These are phyloP conservation scores for Lactarius pseudohatsudake DNA, from an alignment of 768 basidiomycete genomes.

Conservation along the genomic window DNA sequence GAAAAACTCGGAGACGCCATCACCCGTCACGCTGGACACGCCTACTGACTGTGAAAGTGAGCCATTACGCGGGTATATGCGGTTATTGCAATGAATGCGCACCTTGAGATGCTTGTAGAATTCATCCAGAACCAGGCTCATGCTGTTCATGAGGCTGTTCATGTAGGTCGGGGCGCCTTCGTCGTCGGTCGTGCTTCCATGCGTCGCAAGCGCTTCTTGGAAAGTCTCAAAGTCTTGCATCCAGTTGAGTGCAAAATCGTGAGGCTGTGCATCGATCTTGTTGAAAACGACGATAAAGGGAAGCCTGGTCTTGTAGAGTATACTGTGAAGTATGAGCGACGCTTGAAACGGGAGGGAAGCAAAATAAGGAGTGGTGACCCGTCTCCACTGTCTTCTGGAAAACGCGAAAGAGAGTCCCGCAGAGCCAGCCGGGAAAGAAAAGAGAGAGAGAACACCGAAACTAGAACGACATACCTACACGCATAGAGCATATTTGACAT, in stretches of 20 bases:
- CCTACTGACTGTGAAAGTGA: slow-evolving; percentile 71
- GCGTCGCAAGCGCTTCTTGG: slow-evolving; percentile 79
- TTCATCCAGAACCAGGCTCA: slow-evolving; percentile 97
- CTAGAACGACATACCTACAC: slow-evolving; percentile 64
- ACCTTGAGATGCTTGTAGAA: slow-evolving; percentile 97
- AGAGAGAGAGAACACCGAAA: not conserved
- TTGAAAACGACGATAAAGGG: slow-evolving; percentile 99
- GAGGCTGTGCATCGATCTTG: slow-evolving; percentile 91
- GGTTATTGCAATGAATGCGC: slow-evolving; percentile 27
- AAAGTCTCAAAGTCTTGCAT: slow-evolving; percentile 98
- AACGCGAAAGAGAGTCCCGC: too few species aligned
- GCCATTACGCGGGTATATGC: not conserved
- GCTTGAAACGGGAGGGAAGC: not conserved
- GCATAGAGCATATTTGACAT: slow-evolving; percentile 99
- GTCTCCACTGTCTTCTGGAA: too few species aligned
- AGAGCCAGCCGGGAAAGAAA: not conserved
- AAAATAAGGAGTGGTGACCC: not conserved
- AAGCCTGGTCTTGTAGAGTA: slow-evolving; percentile 95
- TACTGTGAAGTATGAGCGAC: slow-evolving; percentile 46
- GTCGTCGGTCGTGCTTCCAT: slow-evolving; percentile 63
- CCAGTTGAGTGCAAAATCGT: slow-evolving; percentile 94
- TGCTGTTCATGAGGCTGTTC: slow-evolving; percentile 98
- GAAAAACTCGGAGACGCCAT: slow-evolving; percentile 89
- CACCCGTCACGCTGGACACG: slow-evolving; percentile 95
- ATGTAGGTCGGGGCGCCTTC: slow-evolving; percentile 96